phyloP scores from a whole-genome alignment of 129 eudicot species.

The Flaveria robusta region DNA sequence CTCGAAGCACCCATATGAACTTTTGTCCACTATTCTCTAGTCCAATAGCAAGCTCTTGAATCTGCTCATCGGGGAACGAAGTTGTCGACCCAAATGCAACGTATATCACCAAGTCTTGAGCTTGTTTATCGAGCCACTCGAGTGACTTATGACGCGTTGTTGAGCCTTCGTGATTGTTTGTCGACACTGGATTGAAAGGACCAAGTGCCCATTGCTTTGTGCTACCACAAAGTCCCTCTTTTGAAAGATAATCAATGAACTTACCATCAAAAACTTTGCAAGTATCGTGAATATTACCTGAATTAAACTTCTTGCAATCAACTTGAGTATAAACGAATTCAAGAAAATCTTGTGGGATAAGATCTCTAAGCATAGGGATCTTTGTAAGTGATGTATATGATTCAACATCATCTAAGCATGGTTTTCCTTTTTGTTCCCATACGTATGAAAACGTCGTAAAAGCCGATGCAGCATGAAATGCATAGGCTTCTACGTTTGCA shows the following conservation, averaged over 20 bases:
- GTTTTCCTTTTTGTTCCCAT: slow-evolving; percentile 49
- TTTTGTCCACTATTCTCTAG: slow-evolving; percentile 30
- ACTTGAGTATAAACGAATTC: slow-evolving; percentile 8
- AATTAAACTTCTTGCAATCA: slow-evolving; percentile 10
- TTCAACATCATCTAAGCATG: slow-evolving; percentile 30
- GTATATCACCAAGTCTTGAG: slow-evolving; percentile 42
- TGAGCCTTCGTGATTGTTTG: neutral
- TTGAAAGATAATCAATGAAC: slow-evolving; percentile 36
- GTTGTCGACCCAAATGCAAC: slow-evolving; percentile 55
- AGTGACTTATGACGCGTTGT: slow-evolving; percentile 30
- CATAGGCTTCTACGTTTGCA: slow-evolving; percentile 46
- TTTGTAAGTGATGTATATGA: slow-evolving; percentile 17
- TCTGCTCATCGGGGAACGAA: slow-evolving; percentile 31
- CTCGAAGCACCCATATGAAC: slow-evolving; percentile 48
- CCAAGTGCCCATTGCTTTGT: slow-evolving; percentile 55
- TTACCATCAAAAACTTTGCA: slow-evolving; percentile 52
- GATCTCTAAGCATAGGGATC: slow-evolving; percentile 35
- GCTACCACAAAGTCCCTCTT: slow-evolving; percentile 21
- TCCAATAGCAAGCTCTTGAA: slow-evolving; percentile 39
- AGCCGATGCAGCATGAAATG: slow-evolving; percentile 41
- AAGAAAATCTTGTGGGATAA: slow-evolving; percentile 28
- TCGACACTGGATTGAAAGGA: slow-evolving; percentile 42
- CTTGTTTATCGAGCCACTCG: slow-evolving; percentile 55
- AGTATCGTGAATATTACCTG: slow-evolving; percentile 53
- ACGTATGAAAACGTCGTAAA: slow-evolving; percentile 25